These are phyloP conservation scores for Sonneratia caseolaris DNA, from an alignment of 345 rosid species.

Conservation along the genomic window DNA sequence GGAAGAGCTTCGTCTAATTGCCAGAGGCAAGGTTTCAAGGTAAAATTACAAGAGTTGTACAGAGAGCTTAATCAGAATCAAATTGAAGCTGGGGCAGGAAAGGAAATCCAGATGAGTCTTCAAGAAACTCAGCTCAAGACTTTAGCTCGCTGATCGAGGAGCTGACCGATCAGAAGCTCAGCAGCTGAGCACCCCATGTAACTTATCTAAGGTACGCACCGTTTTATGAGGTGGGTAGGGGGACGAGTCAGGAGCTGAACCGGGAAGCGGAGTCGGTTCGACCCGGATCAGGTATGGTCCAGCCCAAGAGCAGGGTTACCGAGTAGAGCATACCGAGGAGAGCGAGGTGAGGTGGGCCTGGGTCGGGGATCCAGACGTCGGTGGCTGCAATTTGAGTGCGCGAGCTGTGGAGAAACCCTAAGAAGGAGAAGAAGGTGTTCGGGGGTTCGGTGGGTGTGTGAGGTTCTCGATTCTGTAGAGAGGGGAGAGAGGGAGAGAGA, in stretches of 20 bases:
- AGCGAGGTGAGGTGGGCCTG: background rate
- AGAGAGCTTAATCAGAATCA: background rate
- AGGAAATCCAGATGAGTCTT: background rate
- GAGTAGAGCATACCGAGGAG: slow-evolving; percentile 1
- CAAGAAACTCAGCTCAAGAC: background rate
- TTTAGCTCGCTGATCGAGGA: background rate
- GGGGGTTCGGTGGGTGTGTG: slow-evolving; percentile 1
- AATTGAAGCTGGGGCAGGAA: background rate
- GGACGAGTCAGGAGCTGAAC: background rate
- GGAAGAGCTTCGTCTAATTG: background rate
- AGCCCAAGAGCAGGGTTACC: background rate
- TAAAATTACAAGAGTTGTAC: no score
- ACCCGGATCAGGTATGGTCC: slow-evolving; percentile 9
- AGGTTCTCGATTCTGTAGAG: background rate
- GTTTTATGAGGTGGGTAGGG: background rate
- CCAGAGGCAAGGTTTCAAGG: background rate
- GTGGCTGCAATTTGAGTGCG: slow-evolving; percentile 10
- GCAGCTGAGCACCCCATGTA: background rate
- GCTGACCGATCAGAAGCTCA: background rate
- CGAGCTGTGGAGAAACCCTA: slow-evolving; percentile 13
- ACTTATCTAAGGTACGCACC: no score
- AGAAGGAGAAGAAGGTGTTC: background rate
- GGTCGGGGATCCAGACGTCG: background rate
- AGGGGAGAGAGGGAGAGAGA: slow-evolving; percentile 7
- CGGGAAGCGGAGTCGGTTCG: background rate